Percentiles rank a stretch among this genome's conserved stretches.
Evolutionary conservation across 306 rosid species (phyloP).

Genomic region (Gastrolobium bilobum): DNA sequence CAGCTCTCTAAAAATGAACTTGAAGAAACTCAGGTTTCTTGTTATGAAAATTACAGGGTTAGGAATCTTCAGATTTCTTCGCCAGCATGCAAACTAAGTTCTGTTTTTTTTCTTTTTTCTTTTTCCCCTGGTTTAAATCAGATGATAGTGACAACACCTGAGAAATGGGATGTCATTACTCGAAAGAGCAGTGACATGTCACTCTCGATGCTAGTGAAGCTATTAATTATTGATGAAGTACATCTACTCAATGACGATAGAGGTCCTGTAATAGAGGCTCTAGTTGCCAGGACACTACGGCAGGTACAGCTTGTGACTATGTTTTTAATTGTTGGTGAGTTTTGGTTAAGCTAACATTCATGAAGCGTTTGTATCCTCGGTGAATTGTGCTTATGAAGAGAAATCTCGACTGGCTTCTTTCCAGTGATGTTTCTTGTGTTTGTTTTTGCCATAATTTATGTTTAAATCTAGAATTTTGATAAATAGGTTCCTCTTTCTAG

Average conservation of each 20-base stretch:
- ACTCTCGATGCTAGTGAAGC: slow-evolving; percentile 94
- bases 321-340: slow-evolving; percentile 31
- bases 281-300: slow-evolving; percentile 94
- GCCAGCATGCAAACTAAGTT: slow-evolving; percentile 38
- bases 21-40: slow-evolving; percentile 94
- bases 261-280: slow-evolving; percentile 98
- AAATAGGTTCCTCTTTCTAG: slow-evolving; percentile 3
- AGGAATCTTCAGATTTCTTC: slow-evolving; percentile 26
- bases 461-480: slow-evolving; percentile 24
- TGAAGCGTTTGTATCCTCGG: slow-evolving; percentile 24
- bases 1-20: slow-evolving; percentile 93
- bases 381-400: slow-evolving; percentile 16
- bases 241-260: slow-evolving; percentile 97
- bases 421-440: background rate
- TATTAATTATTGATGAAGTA: slow-evolving; percentile 95
- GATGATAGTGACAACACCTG: slow-evolving; percentile 99
- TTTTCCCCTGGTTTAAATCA: slow-evolving; percentile 54
- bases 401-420: slow-evolving; percentile 23
- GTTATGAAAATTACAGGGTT: slow-evolving; percentile 43
- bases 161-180: slow-evolving; percentile 99
- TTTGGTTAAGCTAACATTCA: slow-evolving; percentile 31
- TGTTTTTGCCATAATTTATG: slow-evolving; percentile 13
- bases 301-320: slow-evolving; percentile 67
- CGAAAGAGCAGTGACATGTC: slow-evolving; percentile 99
- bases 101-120: background rate